A percentile compares a stretch with the other conserved stretches of the same genome.
phyloP scores from a whole-genome alignment of 2,329 filamentous ascomycete species.

The Penicillium brasilianum region DNA sequence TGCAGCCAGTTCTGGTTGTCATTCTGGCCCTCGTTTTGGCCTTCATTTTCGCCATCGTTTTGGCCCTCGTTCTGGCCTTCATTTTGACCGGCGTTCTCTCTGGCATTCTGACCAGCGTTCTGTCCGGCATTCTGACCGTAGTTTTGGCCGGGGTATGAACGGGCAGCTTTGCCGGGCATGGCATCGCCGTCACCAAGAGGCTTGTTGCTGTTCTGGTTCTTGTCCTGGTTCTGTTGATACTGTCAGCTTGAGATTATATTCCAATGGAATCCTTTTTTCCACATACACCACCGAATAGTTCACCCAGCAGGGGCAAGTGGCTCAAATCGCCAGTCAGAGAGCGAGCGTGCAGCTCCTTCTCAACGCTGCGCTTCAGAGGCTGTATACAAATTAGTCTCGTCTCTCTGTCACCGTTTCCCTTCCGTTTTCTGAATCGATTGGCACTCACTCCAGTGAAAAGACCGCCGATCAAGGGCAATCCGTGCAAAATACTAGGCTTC shows the following conservation, averaged over 20 bases:
- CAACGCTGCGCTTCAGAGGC: slow-evolving; percentile 8
- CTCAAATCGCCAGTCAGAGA: slow-evolving; percentile 25
- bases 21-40: not conserved
- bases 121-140: slow-evolving; percentile 13
- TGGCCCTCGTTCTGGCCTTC: slow-evolving; percentile 10
- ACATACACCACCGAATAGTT: slow-evolving; percentile 27
- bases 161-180: not conserved
- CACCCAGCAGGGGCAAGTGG: slow-evolving; percentile 19
- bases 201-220: slow-evolving; percentile 12
- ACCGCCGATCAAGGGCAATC: slow-evolving; percentile 5
- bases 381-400: not conserved
- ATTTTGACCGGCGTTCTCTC: slow-evolving; percentile 8
- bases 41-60: slow-evolving; percentile 1
- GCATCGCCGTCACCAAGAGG: slow-evolving; percentile 1
- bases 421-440: not conserved
- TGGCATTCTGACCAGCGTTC: slow-evolving; percentile 13
- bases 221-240: slow-evolving; percentile 14
- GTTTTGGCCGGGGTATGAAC: slow-evolving; percentile 6
- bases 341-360: slow-evolving; percentile 7
- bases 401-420: not conserved
- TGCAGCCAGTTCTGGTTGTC: slow-evolving; percentile 9
- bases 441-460: not conserved
- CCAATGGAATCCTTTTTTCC: not conserved
- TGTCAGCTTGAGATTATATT: not conserved
- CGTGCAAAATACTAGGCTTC: slow-evolving; percentile 3